Evolutionary conservation across 176 grass and related monocot genomes (phyloP), one percentile per base, ranked within the genome.

Genomic region (Paspalum vaginatum): DNA sequence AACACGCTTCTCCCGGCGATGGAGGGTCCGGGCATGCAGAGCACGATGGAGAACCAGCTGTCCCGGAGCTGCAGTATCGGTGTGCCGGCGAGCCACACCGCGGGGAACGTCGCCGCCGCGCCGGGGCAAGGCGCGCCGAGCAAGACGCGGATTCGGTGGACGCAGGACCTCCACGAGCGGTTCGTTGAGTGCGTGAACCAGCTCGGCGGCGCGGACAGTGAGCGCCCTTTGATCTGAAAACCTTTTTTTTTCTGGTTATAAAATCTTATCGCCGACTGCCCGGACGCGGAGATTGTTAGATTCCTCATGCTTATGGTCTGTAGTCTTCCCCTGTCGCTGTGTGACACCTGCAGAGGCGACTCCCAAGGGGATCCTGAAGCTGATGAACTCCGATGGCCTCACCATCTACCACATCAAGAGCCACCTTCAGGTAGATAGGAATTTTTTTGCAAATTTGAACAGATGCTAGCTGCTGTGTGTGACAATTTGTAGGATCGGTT

Each of bases 381-480:
- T 97, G 85, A 97, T 94, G 95, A 94, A 92, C 38, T 92, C 86
- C 43, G 80, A 88, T 65, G 91, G 74, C 11, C 82, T 97, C 48
- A 97, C 95, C 6, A 97, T 97, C 76, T 94, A 88, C 79, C 95
- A 97, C 53, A 88, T 97, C 85, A 97, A 97, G 86, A 97, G 95
- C 66, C 95, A 97, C 63, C 89, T 97, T 21, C 95, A 97, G 91
- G 94, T 97, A 81, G 9, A 16, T 32, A 1, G 48, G 16, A 20
- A 56, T 43, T 60, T n/a, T 46, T 77, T 72, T 18, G 22, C 14
- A 38, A 20, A 20, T 50, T 63, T 4, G 13, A 43, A 65, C 22
- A 41, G 14, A 58, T 73, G 3, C 38, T 46, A 32, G 22, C 48
- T 46, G 7, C 38, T 16, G 1, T 48, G 1, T 48, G 50, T 63